phyloP scores from a whole-genome alignment of 108 stramenopile genomes.

The Ochromonas danica region DNA sequence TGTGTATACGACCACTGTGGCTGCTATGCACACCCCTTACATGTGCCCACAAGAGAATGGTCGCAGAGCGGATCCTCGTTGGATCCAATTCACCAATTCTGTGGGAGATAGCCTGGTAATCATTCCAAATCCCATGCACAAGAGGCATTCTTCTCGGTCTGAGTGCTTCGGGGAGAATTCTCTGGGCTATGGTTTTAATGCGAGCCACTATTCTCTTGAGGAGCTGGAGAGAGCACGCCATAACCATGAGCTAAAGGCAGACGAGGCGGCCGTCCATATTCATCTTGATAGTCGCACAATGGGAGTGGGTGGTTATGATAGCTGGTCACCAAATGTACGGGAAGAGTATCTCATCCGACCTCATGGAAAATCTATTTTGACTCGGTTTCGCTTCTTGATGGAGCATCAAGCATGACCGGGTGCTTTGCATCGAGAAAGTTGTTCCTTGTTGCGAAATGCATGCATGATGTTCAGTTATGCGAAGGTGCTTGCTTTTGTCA shows the following conservation, averaged over 20 bases:
- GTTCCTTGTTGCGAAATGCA: too few species aligned
- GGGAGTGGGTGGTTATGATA: constrained; percentile 32
- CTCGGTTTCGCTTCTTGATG: not conserved
- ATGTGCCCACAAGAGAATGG: constrained; percentile 27
- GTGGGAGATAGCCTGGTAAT: too few species aligned
- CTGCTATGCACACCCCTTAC: constrained; percentile 12
- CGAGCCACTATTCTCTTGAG: constrained; percentile 4
- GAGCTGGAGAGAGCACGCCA: not conserved
- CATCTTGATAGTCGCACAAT: constrained; percentile 23
- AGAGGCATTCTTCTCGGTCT: too few species aligned
- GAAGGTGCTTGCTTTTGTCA: too few species aligned
- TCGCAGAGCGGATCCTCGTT: constrained; percentile 2
- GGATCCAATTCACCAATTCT: too few species aligned
- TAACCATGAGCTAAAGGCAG: not conserved
- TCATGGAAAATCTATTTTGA: not conserved
- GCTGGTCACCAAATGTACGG: constrained; percentile 27
- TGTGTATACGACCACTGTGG: not conserved
- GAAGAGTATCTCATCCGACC: not conserved
- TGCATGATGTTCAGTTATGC: too few species aligned
- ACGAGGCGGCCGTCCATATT: not conserved
- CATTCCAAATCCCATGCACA: too few species aligned
- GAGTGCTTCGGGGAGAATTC: too few species aligned
- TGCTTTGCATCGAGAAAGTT: too few species aligned
- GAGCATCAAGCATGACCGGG: too few species aligned
- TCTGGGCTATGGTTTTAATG: not conserved